Evolutionary conservation across 108 stramenopile species (phyloP).

Genomic region (Cylindrotheca closterium): DNA sequence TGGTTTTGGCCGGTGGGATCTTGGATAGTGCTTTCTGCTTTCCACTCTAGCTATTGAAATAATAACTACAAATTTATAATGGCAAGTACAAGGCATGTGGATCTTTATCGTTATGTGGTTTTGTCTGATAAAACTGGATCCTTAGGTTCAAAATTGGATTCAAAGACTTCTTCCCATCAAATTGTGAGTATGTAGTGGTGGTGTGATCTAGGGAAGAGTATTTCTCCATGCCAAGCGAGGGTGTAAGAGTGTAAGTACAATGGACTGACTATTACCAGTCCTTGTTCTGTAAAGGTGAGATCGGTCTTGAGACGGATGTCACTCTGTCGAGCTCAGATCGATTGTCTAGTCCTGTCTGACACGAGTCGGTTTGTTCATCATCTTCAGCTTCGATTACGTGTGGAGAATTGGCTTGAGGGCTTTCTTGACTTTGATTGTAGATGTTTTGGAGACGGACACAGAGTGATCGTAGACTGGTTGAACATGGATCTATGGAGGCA

Average conservation of each 20-base stretch:
- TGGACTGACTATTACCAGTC: background rate
- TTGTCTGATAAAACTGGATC: too few species aligned
- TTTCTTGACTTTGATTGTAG: constrained; percentile 26
- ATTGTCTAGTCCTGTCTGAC: too few species aligned
- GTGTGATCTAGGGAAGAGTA: background rate
- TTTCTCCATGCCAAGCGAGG: too few species aligned
- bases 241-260: too few species aligned
- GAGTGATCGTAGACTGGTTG: constrained; percentile 2
- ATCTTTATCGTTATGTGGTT: too few species aligned
- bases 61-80: too few species aligned
- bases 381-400: background rate
- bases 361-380: background rate
- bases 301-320: background rate
- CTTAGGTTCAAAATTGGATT: background rate
- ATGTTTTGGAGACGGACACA: constrained; percentile 15
- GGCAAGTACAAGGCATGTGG: too few species aligned
- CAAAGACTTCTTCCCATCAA: background rate
- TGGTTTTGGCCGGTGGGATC: too few species aligned
- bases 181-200: background rate
- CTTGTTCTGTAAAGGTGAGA: background rate
- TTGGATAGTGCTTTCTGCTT: too few species aligned
- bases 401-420: background rate
- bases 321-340: too few species aligned
- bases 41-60: too few species aligned
- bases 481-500: constrained; percentile 10